phyloP scores from a whole-genome alignment of 2,329 filamentous ascomycete genomes.

The Fusarium sp. region DNA sequence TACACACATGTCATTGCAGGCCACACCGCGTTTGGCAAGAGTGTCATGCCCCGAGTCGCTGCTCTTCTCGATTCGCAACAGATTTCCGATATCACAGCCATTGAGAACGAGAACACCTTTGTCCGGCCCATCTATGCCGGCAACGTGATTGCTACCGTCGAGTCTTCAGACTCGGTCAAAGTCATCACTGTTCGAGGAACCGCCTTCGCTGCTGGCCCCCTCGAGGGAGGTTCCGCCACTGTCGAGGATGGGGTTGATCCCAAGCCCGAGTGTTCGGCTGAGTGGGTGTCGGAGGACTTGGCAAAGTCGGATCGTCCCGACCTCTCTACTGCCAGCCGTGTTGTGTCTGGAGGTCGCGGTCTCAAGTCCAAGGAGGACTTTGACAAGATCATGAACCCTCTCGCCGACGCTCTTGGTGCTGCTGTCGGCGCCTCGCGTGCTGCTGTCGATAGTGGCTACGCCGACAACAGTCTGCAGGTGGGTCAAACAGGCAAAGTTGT shows the following conservation, averaged over 20 bases:
- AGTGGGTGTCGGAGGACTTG: slow-evolving; percentile 95
- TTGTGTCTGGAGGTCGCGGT: slow-evolving; percentile 93
- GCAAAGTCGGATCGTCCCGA: slow-evolving; percentile 94
- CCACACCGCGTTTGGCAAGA: slow-evolving; percentile 97
- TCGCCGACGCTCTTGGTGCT: slow-evolving; percentile 93
- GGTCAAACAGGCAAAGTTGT: slow-evolving; percentile 99
- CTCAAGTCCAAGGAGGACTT: slow-evolving; percentile 99
- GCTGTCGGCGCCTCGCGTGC: slow-evolving; percentile 94
- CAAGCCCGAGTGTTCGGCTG: slow-evolving; percentile 74
- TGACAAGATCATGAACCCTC: slow-evolving; percentile 87
- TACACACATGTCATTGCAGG: slow-evolving; percentile 92
- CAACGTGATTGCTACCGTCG: slow-evolving; percentile 95
- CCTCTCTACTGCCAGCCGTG: slow-evolving; percentile 84
- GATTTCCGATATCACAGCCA: slow-evolving; percentile 87
- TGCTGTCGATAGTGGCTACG: slow-evolving; percentile 95
- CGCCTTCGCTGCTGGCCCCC: slow-evolving; percentile 80
- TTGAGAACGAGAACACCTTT: slow-evolving; percentile 93
- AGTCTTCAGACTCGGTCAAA: slow-evolving; percentile 87
- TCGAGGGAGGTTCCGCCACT: slow-evolving; percentile 76
- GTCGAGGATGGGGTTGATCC: slow-evolving; percentile 87
- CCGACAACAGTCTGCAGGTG: slow-evolving; percentile 97
- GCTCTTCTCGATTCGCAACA: slow-evolving; percentile 92
- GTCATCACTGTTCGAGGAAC: slow-evolving; percentile 93
- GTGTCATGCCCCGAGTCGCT: slow-evolving; percentile 87
- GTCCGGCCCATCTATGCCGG: slow-evolving; percentile 97